These are phyloP conservation scores for Cryphonectria radicalis DNA, from an alignment of 2,329 filamentous ascomycete genomes.

Conservation along the genomic window DNA sequence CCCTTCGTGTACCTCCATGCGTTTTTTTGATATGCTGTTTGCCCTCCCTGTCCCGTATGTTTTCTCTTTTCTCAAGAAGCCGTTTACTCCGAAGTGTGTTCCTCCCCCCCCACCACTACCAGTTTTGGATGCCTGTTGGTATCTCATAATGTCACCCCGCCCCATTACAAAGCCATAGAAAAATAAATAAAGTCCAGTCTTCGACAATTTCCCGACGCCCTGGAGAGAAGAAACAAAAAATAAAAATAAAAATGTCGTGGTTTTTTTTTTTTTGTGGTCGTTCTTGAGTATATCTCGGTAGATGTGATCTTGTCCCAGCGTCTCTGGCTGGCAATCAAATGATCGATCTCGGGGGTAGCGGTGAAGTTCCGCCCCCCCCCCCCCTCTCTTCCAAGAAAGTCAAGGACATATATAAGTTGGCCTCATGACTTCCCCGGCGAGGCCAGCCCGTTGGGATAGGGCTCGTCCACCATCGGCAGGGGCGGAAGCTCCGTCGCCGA, in stretches of 20 bases:
- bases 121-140: neutral
- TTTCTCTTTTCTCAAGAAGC: neutral
- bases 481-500: conserved; percentile 18
- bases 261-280: neutral
- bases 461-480: neutral
- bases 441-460: conserved; percentile 22
- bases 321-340: neutral
- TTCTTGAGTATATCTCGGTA: neutral
- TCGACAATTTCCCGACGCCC: neutral
- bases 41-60: neutral
- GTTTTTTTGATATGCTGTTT: neutral
- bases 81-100: neutral
- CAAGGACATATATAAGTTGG: too few species aligned
- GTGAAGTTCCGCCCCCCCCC: too few species aligned
- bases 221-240: neutral
- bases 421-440: conserved; percentile 18
- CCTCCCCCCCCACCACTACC: too few species aligned
- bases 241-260: neutral
- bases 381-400: too few species aligned
- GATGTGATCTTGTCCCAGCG: neutral
- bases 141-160: neutral
- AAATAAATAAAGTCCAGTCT: neutral
- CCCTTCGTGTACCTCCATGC: conserved; percentile 11
- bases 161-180: neutral
- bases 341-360: neutral